Conservation (phyloP, 2,329 filamentous ascomycete species). For the Ceratocystis albifundus region DNA sequence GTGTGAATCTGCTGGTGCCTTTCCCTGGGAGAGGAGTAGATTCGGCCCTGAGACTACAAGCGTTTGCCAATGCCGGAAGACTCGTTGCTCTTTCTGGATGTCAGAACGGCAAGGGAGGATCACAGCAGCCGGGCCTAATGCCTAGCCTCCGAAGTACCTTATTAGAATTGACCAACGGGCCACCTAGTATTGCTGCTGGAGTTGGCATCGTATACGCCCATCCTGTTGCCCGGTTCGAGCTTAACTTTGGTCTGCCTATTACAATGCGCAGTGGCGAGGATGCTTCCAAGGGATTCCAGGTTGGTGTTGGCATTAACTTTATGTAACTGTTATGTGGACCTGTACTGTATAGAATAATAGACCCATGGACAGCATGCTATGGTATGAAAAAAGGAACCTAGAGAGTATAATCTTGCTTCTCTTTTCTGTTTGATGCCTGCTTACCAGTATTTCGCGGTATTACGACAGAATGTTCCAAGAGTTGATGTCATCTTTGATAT, state of each 20-base stretch:
- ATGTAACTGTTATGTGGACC: constrained; percentile 43
- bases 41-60: constrained; percentile 73
- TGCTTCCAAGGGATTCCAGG: constrained; percentile 77
- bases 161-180: constrained; percentile 56
- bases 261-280: constrained; percentile 74
- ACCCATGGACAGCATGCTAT: neutral
- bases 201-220: constrained; percentile 90
- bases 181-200: constrained; percentile 78
- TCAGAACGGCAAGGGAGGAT: constrained; percentile 34
- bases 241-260: constrained; percentile 87
- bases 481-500: too few relatives aligned
- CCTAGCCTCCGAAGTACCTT: constrained; percentile 50
- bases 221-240: constrained; percentile 81
- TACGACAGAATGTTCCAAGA: too few relatives aligned
- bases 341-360: neutral
- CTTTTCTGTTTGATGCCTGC: too few relatives aligned
- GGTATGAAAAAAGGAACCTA: neutral
- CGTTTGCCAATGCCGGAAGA: constrained; percentile 83
- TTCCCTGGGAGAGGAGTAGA: constrained; percentile 71
- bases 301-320: constrained; percentile 95
- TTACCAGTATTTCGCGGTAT: too few relatives aligned
- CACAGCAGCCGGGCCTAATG: constrained; percentile 35
- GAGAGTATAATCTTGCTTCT: neutral
- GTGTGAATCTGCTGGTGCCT: constrained; percentile 74
- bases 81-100: constrained; percentile 60